A percentile compares a stretch with the other conserved stretches of the same genome.
These are phyloP conservation scores for Neurospora tetrasperma DNA, from an alignment of 495 filamentous ascomycete genomes.

Conservation along the genomic window DNA sequence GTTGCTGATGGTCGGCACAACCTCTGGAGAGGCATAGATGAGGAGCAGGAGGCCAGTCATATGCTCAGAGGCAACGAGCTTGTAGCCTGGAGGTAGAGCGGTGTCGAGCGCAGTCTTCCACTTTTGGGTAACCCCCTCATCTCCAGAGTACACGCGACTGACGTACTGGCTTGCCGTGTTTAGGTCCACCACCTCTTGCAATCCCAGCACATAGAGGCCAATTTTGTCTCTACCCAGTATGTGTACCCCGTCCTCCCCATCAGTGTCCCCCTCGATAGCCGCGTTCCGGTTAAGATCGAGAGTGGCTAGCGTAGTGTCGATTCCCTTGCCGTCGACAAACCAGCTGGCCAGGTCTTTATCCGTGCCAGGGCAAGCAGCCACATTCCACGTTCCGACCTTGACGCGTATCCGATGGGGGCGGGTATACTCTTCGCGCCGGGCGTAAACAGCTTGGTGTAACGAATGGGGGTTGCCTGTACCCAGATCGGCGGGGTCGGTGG, in stretches of 20 bases:
- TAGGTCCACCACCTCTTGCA: constrained; percentile 89
- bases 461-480: constrained; percentile 30
- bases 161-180: constrained; percentile 50
- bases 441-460: constrained; percentile 48
- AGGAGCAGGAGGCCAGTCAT: constrained; percentile 78
- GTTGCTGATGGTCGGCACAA: constrained; percentile 60
- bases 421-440: constrained; percentile 68
- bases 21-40: constrained; percentile 68
- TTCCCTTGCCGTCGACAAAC: constrained; percentile 69
- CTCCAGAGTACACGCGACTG: constrained; percentile 52
- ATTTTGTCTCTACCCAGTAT: constrained; percentile 49
- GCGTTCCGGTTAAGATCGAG: constrained; percentile 31
- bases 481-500: constrained; percentile 27
- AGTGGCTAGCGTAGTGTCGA: constrained; percentile 49
- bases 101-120: constrained; percentile 68
- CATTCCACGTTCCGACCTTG: constrained; percentile 93
- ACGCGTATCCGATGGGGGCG: constrained; percentile 58
- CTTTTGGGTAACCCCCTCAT: constrained; percentile 55
- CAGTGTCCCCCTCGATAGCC: constrained; percentile 9
- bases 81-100: constrained; percentile 67
- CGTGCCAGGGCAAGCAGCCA: constrained; percentile 69
- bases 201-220: constrained; percentile 78
- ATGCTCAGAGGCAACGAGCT: constrained; percentile 68
- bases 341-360: constrained; percentile 78
- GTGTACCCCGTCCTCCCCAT: constrained; percentile 22